A percentile compares a stretch with the other conserved stretches of the same genome.
These are phyloP conservation scores for Neurospora sp. DNA, from an alignment of 495 filamentous ascomycete species.

Conservation along the genomic window DNA sequence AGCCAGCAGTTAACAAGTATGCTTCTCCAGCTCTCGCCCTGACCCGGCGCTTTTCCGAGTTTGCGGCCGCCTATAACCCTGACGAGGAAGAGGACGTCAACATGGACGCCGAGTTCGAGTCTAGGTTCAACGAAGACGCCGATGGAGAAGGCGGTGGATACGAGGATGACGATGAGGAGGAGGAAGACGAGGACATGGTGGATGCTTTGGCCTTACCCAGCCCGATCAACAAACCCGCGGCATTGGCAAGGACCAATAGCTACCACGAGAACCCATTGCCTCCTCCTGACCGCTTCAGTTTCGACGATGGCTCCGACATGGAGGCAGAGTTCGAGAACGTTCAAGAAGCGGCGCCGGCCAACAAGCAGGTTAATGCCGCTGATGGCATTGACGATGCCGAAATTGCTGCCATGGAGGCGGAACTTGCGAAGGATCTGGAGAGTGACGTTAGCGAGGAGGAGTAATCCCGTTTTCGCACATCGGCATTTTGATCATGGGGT, in stretches of 20 bases:
- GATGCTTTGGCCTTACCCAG: slow-evolving; percentile 24
- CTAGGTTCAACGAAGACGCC: slow-evolving; percentile 7
- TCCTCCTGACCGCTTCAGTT: not conserved
- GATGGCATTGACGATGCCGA: slow-evolving; percentile 14
- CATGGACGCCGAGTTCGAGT: slow-evolving; percentile 19
- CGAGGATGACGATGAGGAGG: slow-evolving; percentile 16
- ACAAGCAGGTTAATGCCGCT: not conserved
- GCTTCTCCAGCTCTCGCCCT: slow-evolving; percentile 27
- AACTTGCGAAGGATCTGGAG: slow-evolving; percentile 17
- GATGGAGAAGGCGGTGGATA: not conserved
- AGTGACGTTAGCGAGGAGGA: slow-evolving; percentile 25
- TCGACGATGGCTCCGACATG: slow-evolving; percentile 16
- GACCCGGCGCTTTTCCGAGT: slow-evolving; percentile 32
- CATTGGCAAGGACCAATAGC: not conserved
- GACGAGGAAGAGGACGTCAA: slow-evolving; percentile 30
- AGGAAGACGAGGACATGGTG: slow-evolving; percentile 14
- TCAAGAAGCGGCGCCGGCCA: not conserved
- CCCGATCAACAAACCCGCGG: slow-evolving; percentile 16
- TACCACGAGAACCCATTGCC: not conserved
- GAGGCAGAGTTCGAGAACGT: slow-evolving; percentile 27
- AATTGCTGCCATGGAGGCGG: slow-evolving; percentile 32
- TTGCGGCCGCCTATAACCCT: slow-evolving; percentile 21
- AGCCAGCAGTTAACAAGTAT: slow-evolving; percentile 14
- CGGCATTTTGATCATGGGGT: not conserved
- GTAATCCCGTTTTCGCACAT: not conserved